phyloP scores from a whole-genome alignment of 495 filamentous ascomycete genomes.

The Lasiosphaeria hispida region DNA sequence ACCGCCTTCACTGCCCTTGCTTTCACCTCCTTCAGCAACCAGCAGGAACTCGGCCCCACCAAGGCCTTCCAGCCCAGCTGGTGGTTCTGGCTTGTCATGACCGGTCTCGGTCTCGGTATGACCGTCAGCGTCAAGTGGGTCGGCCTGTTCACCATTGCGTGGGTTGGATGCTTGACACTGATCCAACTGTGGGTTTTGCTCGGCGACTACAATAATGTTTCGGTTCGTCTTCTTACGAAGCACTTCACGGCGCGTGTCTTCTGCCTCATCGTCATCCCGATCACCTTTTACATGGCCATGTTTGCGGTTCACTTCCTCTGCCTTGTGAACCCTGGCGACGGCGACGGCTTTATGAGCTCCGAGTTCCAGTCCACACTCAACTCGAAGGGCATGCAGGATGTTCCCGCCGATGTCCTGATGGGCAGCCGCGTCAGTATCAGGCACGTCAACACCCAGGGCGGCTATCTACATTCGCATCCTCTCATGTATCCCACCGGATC shows the following conservation, averaged over 20 bases:
- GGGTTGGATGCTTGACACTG: conserved; percentile 89
- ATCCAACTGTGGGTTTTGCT: conserved; percentile 93
- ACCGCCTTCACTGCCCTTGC: conserved; percentile 89
- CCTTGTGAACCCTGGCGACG: conserved; percentile 90
- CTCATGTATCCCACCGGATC: conserved; percentile 97
- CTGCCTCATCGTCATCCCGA: conserved; percentile 87
- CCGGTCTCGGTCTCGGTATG: conserved; percentile 82
- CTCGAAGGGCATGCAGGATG: conserved; percentile 92
- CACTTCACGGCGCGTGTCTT: conserved; percentile 90
- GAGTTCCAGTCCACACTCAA: conserved; percentile 98
- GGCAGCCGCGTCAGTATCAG: conserved; percentile 83
- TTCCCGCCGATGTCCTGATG: conserved; percentile 85
- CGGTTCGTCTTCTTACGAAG: conserved; percentile 85
- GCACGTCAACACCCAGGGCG: conserved; percentile 95
- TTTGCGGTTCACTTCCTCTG: conserved; percentile 95
- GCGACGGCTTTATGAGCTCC: conserved; percentile 98
- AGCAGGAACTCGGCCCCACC: conserved; percentile 86
- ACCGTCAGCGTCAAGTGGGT: conserved; percentile 99
- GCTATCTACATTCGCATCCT: conserved; percentile 92
- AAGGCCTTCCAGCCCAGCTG: conserved; percentile 83
- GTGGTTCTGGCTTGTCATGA: conserved; percentile 97
- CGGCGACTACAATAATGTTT: conserved; percentile 81
- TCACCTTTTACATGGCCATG: conserved; percentile 90
- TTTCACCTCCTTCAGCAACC: conserved; percentile 92
- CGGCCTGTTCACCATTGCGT: conserved; percentile 96